A percentile compares a stretch with the other conserved stretches of the same genome.
Evolutionary conservation across 1,139 yeast species (phyloP).

Genomic region (Candida labiduridarum): DNA sequence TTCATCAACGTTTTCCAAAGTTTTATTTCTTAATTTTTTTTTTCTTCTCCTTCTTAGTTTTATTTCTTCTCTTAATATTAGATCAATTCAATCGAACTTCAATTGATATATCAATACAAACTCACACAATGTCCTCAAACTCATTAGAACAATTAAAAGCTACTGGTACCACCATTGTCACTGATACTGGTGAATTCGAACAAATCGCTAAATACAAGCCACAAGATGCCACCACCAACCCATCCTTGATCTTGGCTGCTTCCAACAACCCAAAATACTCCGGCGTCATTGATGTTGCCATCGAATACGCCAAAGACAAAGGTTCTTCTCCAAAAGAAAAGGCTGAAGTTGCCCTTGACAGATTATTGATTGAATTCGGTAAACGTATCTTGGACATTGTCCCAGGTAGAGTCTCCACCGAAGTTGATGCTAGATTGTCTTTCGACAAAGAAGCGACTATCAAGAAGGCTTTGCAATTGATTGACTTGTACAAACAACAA

Average conservation of each 20-base stretch:
- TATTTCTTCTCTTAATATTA: neutral
- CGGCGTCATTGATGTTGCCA: slow-evolving; percentile 85
- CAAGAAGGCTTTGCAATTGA: slow-evolving; percentile 87
- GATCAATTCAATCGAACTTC: slow-evolving; percentile 1
- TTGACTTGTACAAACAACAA: slow-evolving; percentile 75
- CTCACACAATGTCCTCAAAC: slow-evolving; percentile 38
- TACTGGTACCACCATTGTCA: slow-evolving; percentile 92
- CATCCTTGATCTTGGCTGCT: slow-evolving; percentile 96
- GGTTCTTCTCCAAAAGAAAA: slow-evolving; percentile 51
- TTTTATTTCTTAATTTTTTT: neutral
- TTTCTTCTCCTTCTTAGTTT: neutral
- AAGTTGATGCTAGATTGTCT: slow-evolving; percentile 97
- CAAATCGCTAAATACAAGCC: slow-evolving; percentile 97
- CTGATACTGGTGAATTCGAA: slow-evolving; percentile 99
- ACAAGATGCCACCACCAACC: slow-evolving; percentile 99
- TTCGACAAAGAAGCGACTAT: slow-evolving; percentile 93
- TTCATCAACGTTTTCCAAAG: slow-evolving; percentile 2
- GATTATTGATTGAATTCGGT: slow-evolving; percentile 95
- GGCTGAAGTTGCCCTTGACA: slow-evolving; percentile 81
- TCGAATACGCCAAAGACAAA: slow-evolving; percentile 77
- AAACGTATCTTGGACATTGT: slow-evolving; percentile 89
- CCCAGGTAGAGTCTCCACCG: slow-evolving; percentile 99
- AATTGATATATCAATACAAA: neutral
- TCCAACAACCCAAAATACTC: slow-evolving; percentile 89
- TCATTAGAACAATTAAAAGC: slow-evolving; percentile 94